Evolutionary conservation across 805 yeast species (phyloP), one percentile per base, ranked within the genome.

Genomic region (Pichia pseudocactophila): DNA sequence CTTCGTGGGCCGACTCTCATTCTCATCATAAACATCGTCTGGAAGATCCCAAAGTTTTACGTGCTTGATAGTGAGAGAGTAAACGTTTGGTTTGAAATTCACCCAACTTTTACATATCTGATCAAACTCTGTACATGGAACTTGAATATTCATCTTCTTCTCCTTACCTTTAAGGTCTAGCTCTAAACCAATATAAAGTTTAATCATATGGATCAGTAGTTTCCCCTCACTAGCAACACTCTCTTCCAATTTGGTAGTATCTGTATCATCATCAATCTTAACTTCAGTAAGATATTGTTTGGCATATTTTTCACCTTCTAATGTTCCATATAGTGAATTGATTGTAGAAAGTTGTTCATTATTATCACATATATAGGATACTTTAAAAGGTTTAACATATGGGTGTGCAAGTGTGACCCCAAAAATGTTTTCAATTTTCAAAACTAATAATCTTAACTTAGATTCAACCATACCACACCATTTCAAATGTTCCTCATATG

Each of bases 391-490:
- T 54, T 87, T 85, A 16, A 83, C 82, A 58, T 76, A 92, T 1
- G 98, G 97, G 62, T 89, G 97, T 0, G 96, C 97, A 26, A 87
- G 50, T 40, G 71, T 77, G 19, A 92, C 76, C 0, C 94, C 92
- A 4, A 76, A 79, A 17, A 80, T 64, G 5, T 76, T 69, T 59
- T 92, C 98, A 39, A 92, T 70, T 58, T 88, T 92, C 52, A 76
- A 82, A 28, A 92, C 95, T 28, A 92, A 62, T 34, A 82, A 64
- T 50, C 98, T 74, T 35, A 90, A 60, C 62, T 82, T 86, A 53
- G 95, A 80, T 61, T 92, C 97, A 10, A 92, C 90, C 67, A 90
- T 68, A 9, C 98, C 97, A 50, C 86, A 78, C 94, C 95, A 92
- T 53, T 82, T 83, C 44, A 80, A 63, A 55, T 90, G 96, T 42